These are phyloP conservation scores for Lactarius quietus DNA, from an alignment of 768 basidiomycete genomes.

Conservation along the genomic window DNA sequence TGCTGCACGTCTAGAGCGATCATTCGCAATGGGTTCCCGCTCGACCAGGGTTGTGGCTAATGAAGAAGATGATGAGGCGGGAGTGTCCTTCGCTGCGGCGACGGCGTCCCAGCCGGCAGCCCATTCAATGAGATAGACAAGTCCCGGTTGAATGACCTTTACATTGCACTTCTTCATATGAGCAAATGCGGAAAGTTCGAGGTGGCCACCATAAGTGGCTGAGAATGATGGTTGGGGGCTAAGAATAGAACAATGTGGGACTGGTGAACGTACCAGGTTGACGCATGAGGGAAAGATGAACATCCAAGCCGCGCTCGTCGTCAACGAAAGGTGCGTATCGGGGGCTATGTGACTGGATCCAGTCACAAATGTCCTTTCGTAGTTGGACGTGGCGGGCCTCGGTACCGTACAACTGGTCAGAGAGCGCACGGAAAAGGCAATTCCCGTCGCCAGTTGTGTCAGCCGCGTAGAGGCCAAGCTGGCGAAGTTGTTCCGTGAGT, in stretches of 20 bases:
- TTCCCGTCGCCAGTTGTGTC: slow-evolving; percentile 87
- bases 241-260: slow-evolving; percentile 21
- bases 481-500: slow-evolving; percentile 69
- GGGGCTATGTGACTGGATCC: slow-evolving; percentile 64
- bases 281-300: slow-evolving; percentile 74
- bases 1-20: slow-evolving; percentile 44
- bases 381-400: slow-evolving; percentile 65
- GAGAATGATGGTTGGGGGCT: slow-evolving; percentile 19
- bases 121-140: slow-evolving; percentile 90
- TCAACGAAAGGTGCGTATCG: slow-evolving; percentile 88
- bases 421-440: slow-evolving; percentile 88
- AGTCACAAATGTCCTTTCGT: slow-evolving; percentile 75
- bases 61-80: slow-evolving; percentile 28
- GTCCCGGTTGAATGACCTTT: slow-evolving; percentile 89
- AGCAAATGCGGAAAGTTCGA: slow-evolving; percentile 91
- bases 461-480: slow-evolving; percentile 83
- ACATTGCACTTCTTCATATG: slow-evolving; percentile 74
- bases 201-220: slow-evolving; percentile 91
- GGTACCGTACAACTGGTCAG: slow-evolving; percentile 82
- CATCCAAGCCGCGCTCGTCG: slow-evolving; percentile 70
- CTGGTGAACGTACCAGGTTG: slow-evolving; percentile 55
- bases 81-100: slow-evolving; percentile 24
- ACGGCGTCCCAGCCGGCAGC: slow-evolving; percentile 49
- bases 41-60: slow-evolving; percentile 28
- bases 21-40: slow-evolving; percentile 33